phyloP scores from a whole-genome alignment of 371 early-diverging fungal species.

The Gilbertella persicaria region DNA sequence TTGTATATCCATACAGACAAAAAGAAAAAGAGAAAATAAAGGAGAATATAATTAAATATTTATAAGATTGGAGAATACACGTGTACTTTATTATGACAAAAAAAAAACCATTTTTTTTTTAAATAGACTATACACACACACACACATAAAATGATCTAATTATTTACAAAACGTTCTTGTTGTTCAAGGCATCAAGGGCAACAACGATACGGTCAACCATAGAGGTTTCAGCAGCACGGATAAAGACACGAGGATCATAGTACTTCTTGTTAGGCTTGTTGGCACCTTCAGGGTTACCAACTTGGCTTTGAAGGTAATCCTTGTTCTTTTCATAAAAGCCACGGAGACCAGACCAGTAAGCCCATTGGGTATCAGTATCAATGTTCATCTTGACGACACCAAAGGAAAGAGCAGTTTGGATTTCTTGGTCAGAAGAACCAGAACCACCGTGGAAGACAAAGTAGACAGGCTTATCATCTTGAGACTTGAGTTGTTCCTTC shows the following conservation, averaged over 20 bases:
- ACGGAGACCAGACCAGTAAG: conserved; percentile 77
- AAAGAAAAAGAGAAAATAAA: conserved; percentile 6
- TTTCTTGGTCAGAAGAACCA: conserved; percentile 83
- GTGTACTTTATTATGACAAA: conserved; percentile 1
- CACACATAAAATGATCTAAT: not conserved
- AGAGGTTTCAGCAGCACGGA: conserved; percentile 85
- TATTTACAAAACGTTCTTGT: conserved; percentile 72
- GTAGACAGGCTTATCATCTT: conserved; percentile 76
- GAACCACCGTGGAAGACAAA: conserved; percentile 97
- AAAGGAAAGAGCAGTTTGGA: conserved; percentile 73
- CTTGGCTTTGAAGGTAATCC: conserved; percentile 82
- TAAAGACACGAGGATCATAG: conserved; percentile 91
- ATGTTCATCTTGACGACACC: conserved; percentile 96
- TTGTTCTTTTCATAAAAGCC: conserved; percentile 73
- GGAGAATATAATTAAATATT: conserved; percentile 2
- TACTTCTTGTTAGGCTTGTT: conserved; percentile 95
- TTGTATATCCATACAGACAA: not conserved
- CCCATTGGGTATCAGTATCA: conserved; percentile 82
- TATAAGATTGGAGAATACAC: no score
- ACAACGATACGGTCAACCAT: conserved; percentile 78
- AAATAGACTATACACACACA: not conserved
- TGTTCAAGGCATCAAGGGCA: conserved; percentile 78
- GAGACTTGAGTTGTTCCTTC: conserved; percentile 61
- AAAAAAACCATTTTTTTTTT: not conserved
- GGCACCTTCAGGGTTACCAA: conserved; percentile 90